Evolutionary conservation across 2,329 filamentous ascomycete species (phyloP).

Genomic region (Xylariaceae sp.): DNA sequence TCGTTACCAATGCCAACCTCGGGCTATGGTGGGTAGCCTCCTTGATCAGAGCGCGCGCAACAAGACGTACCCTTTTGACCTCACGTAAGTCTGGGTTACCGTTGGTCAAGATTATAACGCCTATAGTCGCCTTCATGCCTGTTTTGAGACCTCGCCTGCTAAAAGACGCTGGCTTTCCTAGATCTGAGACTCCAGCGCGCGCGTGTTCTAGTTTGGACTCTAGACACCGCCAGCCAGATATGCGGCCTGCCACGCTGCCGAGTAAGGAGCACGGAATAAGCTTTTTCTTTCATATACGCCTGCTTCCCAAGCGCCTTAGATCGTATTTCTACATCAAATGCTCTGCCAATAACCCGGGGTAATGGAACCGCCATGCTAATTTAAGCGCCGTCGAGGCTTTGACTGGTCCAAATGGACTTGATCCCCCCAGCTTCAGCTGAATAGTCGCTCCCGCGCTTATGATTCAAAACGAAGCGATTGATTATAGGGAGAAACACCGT

Average conservation of each 20-base stretch:
- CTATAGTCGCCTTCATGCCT: constrained; percentile 6
- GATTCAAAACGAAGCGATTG: constrained; percentile 15
- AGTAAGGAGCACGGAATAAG: constrained; percentile 13
- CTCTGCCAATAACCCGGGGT: constrained; percentile 27
- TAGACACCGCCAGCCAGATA: constrained; percentile 2
- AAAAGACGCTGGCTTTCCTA: neutral
- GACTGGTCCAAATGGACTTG: constrained; percentile 21
- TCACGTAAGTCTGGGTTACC: constrained; percentile 5
- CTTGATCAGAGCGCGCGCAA: constrained; percentile 30
- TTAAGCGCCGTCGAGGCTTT: constrained; percentile 33
- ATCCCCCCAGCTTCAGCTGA: constrained; percentile 19
- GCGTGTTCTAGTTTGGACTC: constrained; percentile 1
- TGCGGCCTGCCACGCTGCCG: constrained; percentile 9
- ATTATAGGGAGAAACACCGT: constrained; percentile 15
- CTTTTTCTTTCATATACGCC: constrained; percentile 11
- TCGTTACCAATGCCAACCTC: constrained; percentile 10
- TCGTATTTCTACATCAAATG: constrained; percentile 1
- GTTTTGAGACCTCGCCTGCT: constrained; percentile 8
- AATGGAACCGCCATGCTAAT: constrained; percentile 31
- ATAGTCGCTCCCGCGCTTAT: constrained; percentile 32
- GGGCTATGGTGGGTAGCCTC: constrained; percentile 17
- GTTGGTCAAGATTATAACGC: constrained; percentile 19
- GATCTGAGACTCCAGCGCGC: constrained; percentile 18
- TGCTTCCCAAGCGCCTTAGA: constrained; percentile 27
- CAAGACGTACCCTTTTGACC: constrained; percentile 9